Base-by-base conservation (phyloP, 768 basidiomycete genomes). In the Pulveroboletus frians region DNA sequence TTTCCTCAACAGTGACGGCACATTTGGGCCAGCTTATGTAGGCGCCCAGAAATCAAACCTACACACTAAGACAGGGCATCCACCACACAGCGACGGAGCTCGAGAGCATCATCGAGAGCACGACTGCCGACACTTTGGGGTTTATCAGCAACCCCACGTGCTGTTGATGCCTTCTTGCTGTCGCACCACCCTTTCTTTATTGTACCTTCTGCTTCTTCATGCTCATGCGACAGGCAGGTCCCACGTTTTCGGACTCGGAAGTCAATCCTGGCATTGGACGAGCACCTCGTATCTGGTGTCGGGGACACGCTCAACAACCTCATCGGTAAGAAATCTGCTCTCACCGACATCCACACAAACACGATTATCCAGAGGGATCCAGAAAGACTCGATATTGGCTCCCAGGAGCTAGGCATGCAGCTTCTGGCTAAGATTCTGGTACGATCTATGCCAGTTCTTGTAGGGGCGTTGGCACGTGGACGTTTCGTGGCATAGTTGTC, bases 31-130 rank as follows among this genome's bases (percentile, higher is more conserved):
- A 4, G 10, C 20, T 13, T 0, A 3, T 0, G 58, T 54, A 26
- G 41, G 59, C 23, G 13, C 36, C 47, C n/a, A 14, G 18, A 35
- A 27, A 27, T 7, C n/a, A 17, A 26, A 30, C 21, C 8, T 3
- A 0, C 8, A 11, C 14, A 21, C 20, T 1, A 7, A n/a, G 18
- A 43, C 31, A 59, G 59, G 3, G 0, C 3, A 31, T 59, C 26
- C 41, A 51, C 0, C 0, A 4, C 0, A 10, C 0, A 1, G 37
- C 17, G 3, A 0, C 0, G 1, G 0, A 10, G 0, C 7, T 55
- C 15, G 4, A 0, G 0, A 1, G 0, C 1, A 0, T 0, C 8
- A 2, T 47, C 18, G 0, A 6, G 26, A 6, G 1, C 8, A 3
- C 47, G 26, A 50, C 47, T 5, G 0, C 9, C 0, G 34, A 58